Percentiles rank a stretch among this genome's conserved stretches.
Evolutionary conservation across 2,329 filamentous ascomycete genomes (phyloP).

Genomic region (Diaporthe aspalathi): DNA sequence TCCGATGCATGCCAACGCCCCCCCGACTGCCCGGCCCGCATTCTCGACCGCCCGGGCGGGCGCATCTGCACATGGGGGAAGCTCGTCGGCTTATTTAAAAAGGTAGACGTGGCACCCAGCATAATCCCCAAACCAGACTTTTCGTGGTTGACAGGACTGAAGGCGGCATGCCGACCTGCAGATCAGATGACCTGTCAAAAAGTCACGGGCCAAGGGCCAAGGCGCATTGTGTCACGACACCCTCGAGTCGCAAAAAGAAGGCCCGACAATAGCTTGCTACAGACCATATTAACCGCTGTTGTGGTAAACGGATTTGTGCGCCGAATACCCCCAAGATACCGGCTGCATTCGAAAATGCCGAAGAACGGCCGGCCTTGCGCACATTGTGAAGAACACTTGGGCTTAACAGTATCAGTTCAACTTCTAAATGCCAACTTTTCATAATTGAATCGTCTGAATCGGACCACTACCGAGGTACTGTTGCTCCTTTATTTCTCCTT

Average conservation of each 20-base stretch:
- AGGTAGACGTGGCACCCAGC: background rate
- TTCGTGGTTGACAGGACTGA: conserved; percentile 5
- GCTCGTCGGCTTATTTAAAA: background rate
- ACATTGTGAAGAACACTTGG: background rate
- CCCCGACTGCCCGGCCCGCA: conserved; percentile 18
- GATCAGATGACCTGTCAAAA: conserved; percentile 24
- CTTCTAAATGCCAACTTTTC: background rate
- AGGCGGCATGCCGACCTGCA: conserved; percentile 20
- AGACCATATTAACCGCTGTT: background rate
- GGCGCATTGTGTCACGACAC: conserved; percentile 21
- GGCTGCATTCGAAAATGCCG: background rate
- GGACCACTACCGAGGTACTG: too few species aligned
- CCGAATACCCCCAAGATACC: background rate
- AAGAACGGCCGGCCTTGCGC: background rate
- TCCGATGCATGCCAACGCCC: conserved; percentile 26
- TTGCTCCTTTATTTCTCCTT: too few species aligned
- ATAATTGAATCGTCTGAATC: background rate
- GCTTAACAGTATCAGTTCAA: background rate
- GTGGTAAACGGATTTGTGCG: background rate
- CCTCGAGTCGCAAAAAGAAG: background rate
- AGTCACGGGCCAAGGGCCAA: conserved; percentile 2
- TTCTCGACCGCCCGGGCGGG: conserved; percentile 6
- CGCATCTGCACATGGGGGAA: conserved; percentile 6
- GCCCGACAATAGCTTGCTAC: background rate
- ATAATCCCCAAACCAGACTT: background rate